phyloP scores from a whole-genome alignment of 169 alveolate genomes.

The Cryptosporidium canis region DNA sequence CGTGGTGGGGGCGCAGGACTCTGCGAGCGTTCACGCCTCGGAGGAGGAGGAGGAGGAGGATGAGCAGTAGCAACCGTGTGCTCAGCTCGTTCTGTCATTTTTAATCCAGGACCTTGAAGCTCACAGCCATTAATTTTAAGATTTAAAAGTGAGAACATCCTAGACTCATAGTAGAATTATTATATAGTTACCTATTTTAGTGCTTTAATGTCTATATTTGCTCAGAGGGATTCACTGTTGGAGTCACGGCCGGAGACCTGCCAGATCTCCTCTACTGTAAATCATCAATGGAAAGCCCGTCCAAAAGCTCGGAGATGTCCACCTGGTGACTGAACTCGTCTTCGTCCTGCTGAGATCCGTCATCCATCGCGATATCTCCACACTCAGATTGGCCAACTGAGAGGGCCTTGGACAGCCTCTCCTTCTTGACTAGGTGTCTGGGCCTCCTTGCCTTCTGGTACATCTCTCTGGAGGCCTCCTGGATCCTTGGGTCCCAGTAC shows the following conservation, averaged over 20 bases:
- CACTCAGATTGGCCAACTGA: not conserved
- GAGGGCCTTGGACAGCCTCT: not conserved
- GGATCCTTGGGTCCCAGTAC: slow-evolving; percentile 80
- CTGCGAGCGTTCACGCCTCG: slow-evolving; percentile 36
- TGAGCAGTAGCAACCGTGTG: not conserved
- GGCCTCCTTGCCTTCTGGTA: slow-evolving; percentile 65
- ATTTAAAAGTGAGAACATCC: not conserved
- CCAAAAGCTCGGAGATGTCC: slow-evolving; percentile 61
- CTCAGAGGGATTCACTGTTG: not conserved
- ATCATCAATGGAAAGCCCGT: slow-evolving; percentile 64
- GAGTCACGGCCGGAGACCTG: too few species aligned
- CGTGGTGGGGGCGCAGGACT: not conserved
- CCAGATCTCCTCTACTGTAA: not conserved
- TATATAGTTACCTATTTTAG: not conserved
- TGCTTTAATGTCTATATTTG: not conserved
- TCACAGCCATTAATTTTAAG: not conserved
- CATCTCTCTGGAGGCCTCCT: slow-evolving; percentile 18
- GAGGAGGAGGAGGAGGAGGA: slow-evolving; percentile 63
- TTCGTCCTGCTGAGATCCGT: not conserved
- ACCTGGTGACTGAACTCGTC: slow-evolving; percentile 11
- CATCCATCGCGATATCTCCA: not conserved
- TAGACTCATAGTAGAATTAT: not conserved
- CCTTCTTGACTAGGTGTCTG: slow-evolving; percentile 48
- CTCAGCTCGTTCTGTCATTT: too few species aligned
- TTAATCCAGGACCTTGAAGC: not conserved